Percentiles rank a stretch among this genome's conserved stretches.
These are phyloP conservation scores for Micromonas pusilla DNA, from an alignment of 139 green algal species.

Conservation along the genomic window DNA sequence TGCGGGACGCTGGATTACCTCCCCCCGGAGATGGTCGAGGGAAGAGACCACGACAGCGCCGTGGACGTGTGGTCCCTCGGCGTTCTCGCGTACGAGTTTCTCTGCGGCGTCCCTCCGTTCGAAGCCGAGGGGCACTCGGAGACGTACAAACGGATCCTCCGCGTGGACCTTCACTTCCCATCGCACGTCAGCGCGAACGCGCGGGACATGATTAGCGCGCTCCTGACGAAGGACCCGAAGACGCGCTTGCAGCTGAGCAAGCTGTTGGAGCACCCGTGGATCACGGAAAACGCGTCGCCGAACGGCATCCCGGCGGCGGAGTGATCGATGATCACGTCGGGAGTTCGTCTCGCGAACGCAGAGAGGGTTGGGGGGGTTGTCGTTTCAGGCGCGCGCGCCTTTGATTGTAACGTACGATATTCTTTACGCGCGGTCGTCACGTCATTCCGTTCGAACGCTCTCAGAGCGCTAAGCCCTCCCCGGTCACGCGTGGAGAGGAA, in stretches of 20 bases:
- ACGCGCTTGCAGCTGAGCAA: slow-evolving; percentile 56
- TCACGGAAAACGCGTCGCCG: slow-evolving; percentile 50
- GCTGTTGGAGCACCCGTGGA: slow-evolving; percentile 64
- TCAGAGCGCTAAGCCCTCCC: no score
- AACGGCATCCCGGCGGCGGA: slow-evolving; percentile 17
- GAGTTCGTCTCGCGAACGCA: no score
- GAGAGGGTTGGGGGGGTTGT: no score
- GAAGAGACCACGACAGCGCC: slow-evolving; percentile 40
- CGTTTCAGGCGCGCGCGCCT: no score
- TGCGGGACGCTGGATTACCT: slow-evolving; percentile 99
- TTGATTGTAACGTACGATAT: no score
- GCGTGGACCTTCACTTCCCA: slow-evolving; percentile 82
- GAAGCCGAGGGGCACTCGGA: slow-evolving; percentile 78
- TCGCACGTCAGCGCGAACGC: slow-evolving; percentile 49
- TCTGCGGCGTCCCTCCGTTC: slow-evolving; percentile 87
- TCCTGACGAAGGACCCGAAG: slow-evolving; percentile 69
- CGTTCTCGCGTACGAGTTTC: slow-evolving; percentile 95
- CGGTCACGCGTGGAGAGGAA: no score
- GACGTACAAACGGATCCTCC: slow-evolving; percentile 69
- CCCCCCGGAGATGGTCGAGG: slow-evolving; percentile 86
- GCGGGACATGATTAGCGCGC: slow-evolving; percentile 76
- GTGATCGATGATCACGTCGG: neutral
- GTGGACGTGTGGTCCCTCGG: slow-evolving; percentile 94
- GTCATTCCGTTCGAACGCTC: no score
- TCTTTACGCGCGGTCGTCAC: no score